Percentiles rank a stretch among this genome's conserved stretches.
Evolutionary conservation across 345 rosid genomes (phyloP).

Genomic region (Eucalyptus regnans): DNA sequence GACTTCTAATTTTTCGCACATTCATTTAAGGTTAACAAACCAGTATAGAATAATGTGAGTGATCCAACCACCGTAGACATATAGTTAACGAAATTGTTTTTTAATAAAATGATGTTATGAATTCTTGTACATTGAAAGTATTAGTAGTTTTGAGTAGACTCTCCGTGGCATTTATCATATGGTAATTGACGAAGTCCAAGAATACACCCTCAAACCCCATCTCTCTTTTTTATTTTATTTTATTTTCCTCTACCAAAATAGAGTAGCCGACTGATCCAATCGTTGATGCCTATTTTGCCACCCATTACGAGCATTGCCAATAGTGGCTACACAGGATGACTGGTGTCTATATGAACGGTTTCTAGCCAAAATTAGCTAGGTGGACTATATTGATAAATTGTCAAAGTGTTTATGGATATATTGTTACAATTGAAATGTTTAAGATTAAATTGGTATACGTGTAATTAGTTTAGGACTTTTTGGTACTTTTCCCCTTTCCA

Average conservation of each 20-base stretch:
- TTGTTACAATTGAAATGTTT: too few relatives aligned
- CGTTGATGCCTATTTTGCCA: background rate
- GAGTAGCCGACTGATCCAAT: background rate
- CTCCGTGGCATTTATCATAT: background rate
- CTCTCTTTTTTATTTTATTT: background rate
- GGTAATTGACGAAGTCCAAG: background rate
- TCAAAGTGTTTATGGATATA: too few relatives aligned
- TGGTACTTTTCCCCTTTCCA: background rate
- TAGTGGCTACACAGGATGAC: accelerated
- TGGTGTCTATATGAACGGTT: accelerated
- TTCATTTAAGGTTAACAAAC: background rate
- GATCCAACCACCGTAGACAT: background rate
- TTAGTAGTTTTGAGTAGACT: background rate
- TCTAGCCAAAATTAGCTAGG: accelerated
- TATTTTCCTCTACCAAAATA: background rate
- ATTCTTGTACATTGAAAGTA: background rate
- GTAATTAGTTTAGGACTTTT: too few relatives aligned
- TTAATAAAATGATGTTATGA: background rate
- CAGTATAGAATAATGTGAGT: background rate
- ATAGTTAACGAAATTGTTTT: background rate
- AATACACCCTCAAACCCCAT: background rate
- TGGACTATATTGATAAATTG: accelerated
- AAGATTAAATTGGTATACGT: too few relatives aligned
- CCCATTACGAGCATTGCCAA: background rate
- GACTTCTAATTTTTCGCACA: background rate